A percentile compares a stretch with the other conserved stretches of the same genome.
Conservation (phyloP, 768 basidiomycete genomes). For the Russula lepida region DNA sequence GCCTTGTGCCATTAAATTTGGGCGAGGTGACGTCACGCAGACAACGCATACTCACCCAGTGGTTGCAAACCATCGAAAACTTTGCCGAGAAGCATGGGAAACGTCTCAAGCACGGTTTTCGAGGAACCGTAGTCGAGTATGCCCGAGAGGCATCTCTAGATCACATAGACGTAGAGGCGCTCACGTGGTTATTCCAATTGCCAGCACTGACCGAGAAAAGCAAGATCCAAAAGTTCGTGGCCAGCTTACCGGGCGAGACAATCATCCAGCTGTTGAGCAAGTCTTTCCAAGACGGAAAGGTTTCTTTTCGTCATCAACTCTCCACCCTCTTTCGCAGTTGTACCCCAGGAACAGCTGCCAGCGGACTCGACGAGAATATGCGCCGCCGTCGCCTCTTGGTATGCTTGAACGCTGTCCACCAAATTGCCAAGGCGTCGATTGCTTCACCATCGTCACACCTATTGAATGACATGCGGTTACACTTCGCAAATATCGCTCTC, state of each 20-base stretch:
- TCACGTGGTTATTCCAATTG: neutral
- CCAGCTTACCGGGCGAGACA: neutral
- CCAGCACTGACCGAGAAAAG: neutral
- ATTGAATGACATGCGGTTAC: neutral
- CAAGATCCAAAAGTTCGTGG: conserved; percentile 1
- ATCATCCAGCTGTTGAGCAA: neutral
- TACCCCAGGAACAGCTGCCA: neutral
- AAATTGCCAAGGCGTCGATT: neutral
- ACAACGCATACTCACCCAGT: neutral
- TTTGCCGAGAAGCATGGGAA: neutral
- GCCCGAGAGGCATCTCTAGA: neutral
- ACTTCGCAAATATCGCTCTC: neutral
- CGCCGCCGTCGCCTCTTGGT: neutral
- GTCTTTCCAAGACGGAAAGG: neutral
- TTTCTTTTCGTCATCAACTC: neutral
- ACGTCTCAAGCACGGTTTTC: neutral
- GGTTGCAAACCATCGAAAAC: neutral
- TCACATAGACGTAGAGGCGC: neutral
- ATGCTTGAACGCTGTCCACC: neutral
- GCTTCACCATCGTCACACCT: neutral
- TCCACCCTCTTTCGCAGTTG: conserved; percentile 1
- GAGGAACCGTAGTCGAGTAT: neutral
- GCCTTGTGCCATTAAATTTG: neutral
- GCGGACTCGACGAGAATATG: neutral
- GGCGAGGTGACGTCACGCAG: neutral